Evolutionary conservation across 805 yeast genomes (phyloP).

Genomic region (Saccharomycopsis javanensis): DNA sequence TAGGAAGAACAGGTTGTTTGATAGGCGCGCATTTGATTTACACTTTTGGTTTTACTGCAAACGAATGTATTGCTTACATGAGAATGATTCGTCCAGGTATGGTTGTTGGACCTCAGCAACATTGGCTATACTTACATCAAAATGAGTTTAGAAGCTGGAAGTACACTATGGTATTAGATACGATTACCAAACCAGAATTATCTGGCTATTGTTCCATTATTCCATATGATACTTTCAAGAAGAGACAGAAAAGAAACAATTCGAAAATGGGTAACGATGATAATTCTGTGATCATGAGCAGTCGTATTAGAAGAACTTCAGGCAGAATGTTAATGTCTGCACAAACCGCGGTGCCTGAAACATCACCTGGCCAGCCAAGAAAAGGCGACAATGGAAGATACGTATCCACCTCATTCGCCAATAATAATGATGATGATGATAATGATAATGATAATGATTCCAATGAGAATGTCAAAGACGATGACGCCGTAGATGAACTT

Average conservation of each 20-base stretch:
- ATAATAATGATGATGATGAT: slow-evolving; percentile 28
- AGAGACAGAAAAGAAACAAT: slow-evolving; percentile 31
- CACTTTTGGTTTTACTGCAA: slow-evolving; percentile 94
- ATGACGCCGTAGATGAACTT: slow-evolving; percentile 25
- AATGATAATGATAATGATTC: slow-evolving; percentile 30
- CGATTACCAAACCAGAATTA: slow-evolving; percentile 51
- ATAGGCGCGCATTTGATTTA: slow-evolving; percentile 96
- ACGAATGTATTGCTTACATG: slow-evolving; percentile 93
- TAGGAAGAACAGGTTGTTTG: slow-evolving; percentile 95
- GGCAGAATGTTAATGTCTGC: slow-evolving; percentile 55
- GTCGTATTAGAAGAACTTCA: slow-evolving; percentile 46
- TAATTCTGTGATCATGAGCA: not conserved
- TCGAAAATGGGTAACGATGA: slow-evolving; percentile 48
- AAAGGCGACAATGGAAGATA: slow-evolving; percentile 18
- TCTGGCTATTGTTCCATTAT: slow-evolving; percentile 60
- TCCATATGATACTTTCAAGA: slow-evolving; percentile 50
- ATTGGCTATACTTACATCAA: slow-evolving; percentile 95
- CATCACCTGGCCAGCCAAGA: slow-evolving; percentile 91
- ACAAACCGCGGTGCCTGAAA: slow-evolving; percentile 75
- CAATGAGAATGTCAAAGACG: slow-evolving; percentile 18
- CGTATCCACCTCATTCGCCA: slow-evolving; percentile 15
- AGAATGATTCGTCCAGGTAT: slow-evolving; percentile 95
- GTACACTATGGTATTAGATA: slow-evolving; percentile 76
- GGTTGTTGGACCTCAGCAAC: slow-evolving; percentile 99
- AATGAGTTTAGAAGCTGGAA: slow-evolving; percentile 95